Evolutionary conservation across 306 rosid species (phyloP).

Genomic region (Quercus suber): DNA sequence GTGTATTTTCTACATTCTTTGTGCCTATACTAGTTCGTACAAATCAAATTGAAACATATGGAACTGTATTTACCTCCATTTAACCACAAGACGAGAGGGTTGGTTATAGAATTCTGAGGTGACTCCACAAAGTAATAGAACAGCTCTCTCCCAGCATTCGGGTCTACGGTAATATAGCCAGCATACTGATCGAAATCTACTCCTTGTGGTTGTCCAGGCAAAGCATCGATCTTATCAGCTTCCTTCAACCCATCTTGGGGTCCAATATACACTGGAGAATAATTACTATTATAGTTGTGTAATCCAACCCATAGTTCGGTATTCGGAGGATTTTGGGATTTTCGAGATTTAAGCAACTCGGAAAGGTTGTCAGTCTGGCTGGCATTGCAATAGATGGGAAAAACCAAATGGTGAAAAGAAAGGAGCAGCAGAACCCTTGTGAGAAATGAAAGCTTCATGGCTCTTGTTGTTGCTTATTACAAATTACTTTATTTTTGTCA

Average conservation of each 20-base stretch:
- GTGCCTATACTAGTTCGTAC: too few relatives aligned
- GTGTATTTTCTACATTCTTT: too few relatives aligned
- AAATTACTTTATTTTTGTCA: neutral
- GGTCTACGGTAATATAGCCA: conserved; percentile 54
- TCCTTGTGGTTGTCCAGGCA: conserved; percentile 59
- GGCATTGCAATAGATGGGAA: conserved; percentile 27
- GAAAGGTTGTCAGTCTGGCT: conserved; percentile 40
- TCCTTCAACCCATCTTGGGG: conserved; percentile 27
- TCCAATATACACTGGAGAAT: neutral
- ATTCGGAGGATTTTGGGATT: conserved; percentile 17
- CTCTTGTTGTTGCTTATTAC: neutral
- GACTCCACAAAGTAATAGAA: conserved; percentile 66
- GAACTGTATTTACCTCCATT: conserved; percentile 48
- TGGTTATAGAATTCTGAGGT: conserved; percentile 29
- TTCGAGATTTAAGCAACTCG: conserved; percentile 26
- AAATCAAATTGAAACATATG: neutral
- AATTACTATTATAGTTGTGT: conserved; percentile 1
- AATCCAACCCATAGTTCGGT: conserved; percentile 13
- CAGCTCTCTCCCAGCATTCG: conserved; percentile 38
- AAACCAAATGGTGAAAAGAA: conserved; percentile 5
- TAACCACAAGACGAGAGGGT: conserved; percentile 57
- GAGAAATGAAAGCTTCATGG: neutral
- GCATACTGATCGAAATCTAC: conserved; percentile 53
- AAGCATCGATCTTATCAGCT: conserved; percentile 40
- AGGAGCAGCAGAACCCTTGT: neutral